Evolutionary conservation across 208 protist genomes (phyloP).

Genomic region (Angomonas deanei): DNA sequence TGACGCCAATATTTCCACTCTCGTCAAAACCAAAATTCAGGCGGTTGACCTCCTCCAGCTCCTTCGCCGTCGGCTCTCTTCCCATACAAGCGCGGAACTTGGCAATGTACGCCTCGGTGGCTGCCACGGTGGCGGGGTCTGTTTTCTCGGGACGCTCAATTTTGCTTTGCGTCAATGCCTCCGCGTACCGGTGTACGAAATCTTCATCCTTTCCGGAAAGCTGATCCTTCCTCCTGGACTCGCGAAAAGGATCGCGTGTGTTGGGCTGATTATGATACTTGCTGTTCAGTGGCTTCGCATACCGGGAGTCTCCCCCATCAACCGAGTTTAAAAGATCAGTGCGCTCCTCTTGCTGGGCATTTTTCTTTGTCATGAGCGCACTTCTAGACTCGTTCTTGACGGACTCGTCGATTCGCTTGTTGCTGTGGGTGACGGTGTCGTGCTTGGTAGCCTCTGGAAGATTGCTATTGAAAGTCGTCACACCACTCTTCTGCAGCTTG

Average conservation of each 20-base stretch:
- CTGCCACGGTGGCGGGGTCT: conserved; percentile 26
- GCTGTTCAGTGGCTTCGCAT: conserved; percentile 58
- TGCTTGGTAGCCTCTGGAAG: conserved; percentile 41
- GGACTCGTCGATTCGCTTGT: conserved; percentile 1
- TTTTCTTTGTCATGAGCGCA: conserved; percentile 19
- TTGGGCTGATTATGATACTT: conserved; percentile 23
- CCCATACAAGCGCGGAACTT: conserved; percentile 69
- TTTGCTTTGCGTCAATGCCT: conserved; percentile 29
- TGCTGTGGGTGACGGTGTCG: conserved; percentile 27
- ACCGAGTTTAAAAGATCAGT: conserved; percentile 7
- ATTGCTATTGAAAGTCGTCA: conserved; percentile 32
- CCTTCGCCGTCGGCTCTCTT: conserved; percentile 58
- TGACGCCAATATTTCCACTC: conserved; percentile 61
- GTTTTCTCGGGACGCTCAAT: conserved; percentile 29
- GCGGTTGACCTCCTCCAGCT: conserved; percentile 63
- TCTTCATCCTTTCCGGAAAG: conserved; percentile 64
- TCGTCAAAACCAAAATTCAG: conserved; percentile 72
- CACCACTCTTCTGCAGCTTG: conserved; percentile 45
- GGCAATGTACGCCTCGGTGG: conserved; percentile 60
- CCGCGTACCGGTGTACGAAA: conserved; percentile 81
- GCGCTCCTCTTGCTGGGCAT: conserved; percentile 21
- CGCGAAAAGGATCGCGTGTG: conserved; percentile 43
- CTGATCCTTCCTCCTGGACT: conserved; percentile 33
- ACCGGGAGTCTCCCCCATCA: conserved; percentile 11
- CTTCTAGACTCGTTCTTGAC: background rate